Evolutionary conservation across 495 filamentous ascomycete genomes (phyloP).

Genomic region (Penicillium canescens): DNA sequence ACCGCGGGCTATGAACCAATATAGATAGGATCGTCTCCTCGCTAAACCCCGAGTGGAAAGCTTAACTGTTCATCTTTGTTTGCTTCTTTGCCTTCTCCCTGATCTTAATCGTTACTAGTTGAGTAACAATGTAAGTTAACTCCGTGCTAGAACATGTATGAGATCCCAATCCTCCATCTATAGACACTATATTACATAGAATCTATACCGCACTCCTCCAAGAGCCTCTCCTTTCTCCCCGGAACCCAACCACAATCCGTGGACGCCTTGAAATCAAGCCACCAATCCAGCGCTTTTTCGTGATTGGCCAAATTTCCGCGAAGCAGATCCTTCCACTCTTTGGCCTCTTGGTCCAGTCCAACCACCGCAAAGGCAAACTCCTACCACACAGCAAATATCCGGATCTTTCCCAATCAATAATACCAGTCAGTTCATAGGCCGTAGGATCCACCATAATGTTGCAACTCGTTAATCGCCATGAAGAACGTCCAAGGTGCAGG

Average conservation of each 20-base stretch:
- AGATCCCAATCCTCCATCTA: neutral
- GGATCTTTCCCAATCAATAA: slow-evolving; percentile 36
- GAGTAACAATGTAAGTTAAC: too few relatives aligned
- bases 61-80: slow-evolving; percentile 3
- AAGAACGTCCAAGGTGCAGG: slow-evolving; percentile 28
- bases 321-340: slow-evolving; percentile 22
- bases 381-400: slow-evolving; percentile 35
- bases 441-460: slow-evolving; percentile 31
- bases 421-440: slow-evolving; percentile 20
- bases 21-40: slow-evolving; percentile 4
- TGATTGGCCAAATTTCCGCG: slow-evolving; percentile 25
- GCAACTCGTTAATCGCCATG: slow-evolving; percentile 27
- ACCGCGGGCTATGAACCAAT: neutral
- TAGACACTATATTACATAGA: neutral
- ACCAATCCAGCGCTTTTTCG: neutral
- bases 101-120: too few relatives aligned
- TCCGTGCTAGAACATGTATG: neutral
- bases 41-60: slow-evolving; percentile 5
- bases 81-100: neutral
- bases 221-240: neutral
- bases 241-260: neutral
- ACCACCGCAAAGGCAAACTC: slow-evolving; percentile 23
- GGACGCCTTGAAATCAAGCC: neutral
- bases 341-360: slow-evolving; percentile 9
- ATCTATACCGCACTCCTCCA: neutral